Conservation (phyloP, 176 grass and related monocot species). For the Aegilops bicornis region DNA sequence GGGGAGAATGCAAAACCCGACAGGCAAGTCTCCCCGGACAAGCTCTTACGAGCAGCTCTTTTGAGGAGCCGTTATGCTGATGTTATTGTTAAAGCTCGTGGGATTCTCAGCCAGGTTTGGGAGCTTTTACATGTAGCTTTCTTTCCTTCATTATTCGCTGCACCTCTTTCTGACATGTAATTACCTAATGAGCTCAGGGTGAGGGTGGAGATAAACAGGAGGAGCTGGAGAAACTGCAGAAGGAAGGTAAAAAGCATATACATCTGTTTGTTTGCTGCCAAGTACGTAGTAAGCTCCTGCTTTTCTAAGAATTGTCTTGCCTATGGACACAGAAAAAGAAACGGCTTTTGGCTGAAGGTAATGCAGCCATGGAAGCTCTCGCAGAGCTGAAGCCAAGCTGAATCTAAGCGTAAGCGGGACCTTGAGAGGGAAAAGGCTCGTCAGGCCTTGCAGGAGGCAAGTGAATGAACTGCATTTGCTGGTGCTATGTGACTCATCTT, state of each 20-base stretch:
- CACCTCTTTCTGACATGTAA: background rate
- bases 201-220: slow-evolving; percentile 85
- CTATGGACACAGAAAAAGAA: slow-evolving; percentile 67
- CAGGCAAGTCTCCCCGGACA: slow-evolving; percentile 75
- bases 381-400: slow-evolving; percentile 75
- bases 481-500: background rate
- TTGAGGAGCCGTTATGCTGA: slow-evolving; percentile 81
- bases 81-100: slow-evolving; percentile 86
- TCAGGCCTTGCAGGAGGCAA: slow-evolving; percentile 79
- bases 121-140: background rate
- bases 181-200: slow-evolving; percentile 46
- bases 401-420: slow-evolving; percentile 79
- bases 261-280: background rate
- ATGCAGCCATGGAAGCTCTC: slow-evolving; percentile 88
- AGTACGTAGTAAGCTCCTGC: background rate
- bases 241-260: slow-evolving; percentile 64
- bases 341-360: slow-evolving; percentile 81
- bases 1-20: slow-evolving; percentile 64
- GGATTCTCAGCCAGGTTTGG: slow-evolving; percentile 71
- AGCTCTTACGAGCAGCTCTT: slow-evolving; percentile 74
- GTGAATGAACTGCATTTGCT: slow-evolving; percentile 26
- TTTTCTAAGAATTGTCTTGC: background rate
- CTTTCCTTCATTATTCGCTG: background rate
- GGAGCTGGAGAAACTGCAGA: slow-evolving; percentile 86
- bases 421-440: slow-evolving; percentile 86